These are phyloP conservation scores for Metschnikowia reukaufii DNA, from an alignment of 805 yeast species.

Conservation along the genomic window DNA sequence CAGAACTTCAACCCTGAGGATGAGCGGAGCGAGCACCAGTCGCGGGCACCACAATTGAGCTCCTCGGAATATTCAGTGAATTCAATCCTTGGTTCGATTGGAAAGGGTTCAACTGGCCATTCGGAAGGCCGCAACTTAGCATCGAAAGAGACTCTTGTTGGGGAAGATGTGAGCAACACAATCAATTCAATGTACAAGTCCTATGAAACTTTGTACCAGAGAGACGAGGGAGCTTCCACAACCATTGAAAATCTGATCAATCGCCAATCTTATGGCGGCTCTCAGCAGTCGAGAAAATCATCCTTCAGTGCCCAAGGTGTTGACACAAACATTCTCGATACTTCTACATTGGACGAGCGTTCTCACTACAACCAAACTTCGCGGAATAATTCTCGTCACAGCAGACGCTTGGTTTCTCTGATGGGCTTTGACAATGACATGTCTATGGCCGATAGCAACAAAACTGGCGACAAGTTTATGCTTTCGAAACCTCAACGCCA, in stretches of 20 bases:
- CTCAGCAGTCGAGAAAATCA: conserved; percentile 6
- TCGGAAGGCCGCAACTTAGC: neutral
- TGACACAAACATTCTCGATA: conserved; percentile 24
- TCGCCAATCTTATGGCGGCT: conserved; percentile 4
- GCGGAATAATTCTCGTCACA: neutral
- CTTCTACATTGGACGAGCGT: conserved; percentile 24
- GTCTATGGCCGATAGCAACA: conserved; percentile 7
- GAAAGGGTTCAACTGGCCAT: neutral
- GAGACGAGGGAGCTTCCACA: neutral
- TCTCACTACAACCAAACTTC: conserved; percentile 12
- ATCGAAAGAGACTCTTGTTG: conserved; percentile 31
- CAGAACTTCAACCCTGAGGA: conserved; percentile 4
- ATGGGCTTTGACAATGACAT: conserved; percentile 9
- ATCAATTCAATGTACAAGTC: conserved; percentile 28
- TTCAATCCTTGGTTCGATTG: neutral
- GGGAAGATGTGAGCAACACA: conserved; percentile 17
- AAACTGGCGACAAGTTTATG: conserved; percentile 3
- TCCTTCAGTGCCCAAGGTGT: conserved; percentile 11
- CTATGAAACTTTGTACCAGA: conserved; percentile 22
- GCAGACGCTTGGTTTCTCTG: conserved; percentile 2
- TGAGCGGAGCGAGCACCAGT: neutral
- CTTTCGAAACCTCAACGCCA: conserved; percentile 11
- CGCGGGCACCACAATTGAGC: neutral
- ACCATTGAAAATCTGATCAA: neutral
- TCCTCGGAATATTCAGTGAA: conserved; percentile 1